A percentile compares a stretch with the other conserved stretches of the same genome.
Evolutionary conservation across 768 basidiomycete species (phyloP).

Genomic region (Tephrocybe sp.): DNA sequence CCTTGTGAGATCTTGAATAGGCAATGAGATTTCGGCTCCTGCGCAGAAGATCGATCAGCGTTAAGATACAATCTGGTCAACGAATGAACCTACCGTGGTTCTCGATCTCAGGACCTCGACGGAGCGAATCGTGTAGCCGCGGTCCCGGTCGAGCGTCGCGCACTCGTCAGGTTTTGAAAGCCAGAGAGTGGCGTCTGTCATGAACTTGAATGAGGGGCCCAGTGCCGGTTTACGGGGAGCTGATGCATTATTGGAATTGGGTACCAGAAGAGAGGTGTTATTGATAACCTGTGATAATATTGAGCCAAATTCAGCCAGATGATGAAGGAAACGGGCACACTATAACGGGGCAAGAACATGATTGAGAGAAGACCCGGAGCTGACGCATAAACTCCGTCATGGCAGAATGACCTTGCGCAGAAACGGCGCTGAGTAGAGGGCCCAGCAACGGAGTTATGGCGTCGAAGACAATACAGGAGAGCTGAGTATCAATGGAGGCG

Average conservation of each 20-base stretch:
- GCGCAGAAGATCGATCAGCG: conserved; percentile 6
- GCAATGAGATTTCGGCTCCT: conserved; percentile 41
- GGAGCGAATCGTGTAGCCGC: conserved; percentile 25
- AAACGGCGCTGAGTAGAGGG: conserved; percentile 60
- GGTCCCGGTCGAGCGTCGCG: conserved; percentile 16
- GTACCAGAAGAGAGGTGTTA: conserved; percentile 37
- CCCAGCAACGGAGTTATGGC: conserved; percentile 62
- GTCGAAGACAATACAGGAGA: conserved; percentile 63
- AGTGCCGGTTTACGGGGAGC: conserved; percentile 63
- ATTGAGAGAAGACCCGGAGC: conserved; percentile 50
- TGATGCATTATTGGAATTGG: conserved; percentile 18
- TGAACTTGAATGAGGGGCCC: conserved; percentile 72
- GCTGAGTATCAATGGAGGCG: conserved; percentile 11
- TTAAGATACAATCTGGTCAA: background rate
- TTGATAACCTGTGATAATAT: conserved; percentile 78
- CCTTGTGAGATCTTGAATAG: conserved; percentile 38
- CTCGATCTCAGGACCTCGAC: conserved; percentile 46
- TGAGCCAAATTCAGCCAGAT: too few species aligned
- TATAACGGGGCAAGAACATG: conserved; percentile 46
- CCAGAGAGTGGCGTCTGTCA: conserved; percentile 79
- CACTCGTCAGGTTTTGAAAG: conserved; percentile 34
- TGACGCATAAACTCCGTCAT: conserved; percentile 74
- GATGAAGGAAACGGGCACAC: conserved; percentile 43
- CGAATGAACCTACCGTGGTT: conserved; percentile 29
- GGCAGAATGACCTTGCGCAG: conserved; percentile 73